phyloP scores from a whole-genome alignment of 352 stramenopile genomes.

The Phytophthora capsici region DNA sequence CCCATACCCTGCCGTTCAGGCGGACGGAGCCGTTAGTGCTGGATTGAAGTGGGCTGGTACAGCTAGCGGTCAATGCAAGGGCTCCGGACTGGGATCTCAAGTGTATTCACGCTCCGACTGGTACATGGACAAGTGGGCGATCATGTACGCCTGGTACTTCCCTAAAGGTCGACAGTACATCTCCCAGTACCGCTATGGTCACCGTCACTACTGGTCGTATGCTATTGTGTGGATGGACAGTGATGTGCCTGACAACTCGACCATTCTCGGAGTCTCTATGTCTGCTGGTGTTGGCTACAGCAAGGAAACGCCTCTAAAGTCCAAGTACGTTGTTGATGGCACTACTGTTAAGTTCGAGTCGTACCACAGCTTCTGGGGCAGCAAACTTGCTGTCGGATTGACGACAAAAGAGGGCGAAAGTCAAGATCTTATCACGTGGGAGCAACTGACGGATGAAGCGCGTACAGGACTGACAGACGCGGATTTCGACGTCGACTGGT shows the following conservation, averaged over 20 bases:
- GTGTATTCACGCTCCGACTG: constrained; percentile 28
- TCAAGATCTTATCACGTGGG: constrained; percentile 24
- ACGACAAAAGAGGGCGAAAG: background rate
- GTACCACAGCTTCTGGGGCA: background rate
- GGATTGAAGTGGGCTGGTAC: constrained; percentile 14
- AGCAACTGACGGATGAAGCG: constrained; percentile 15
- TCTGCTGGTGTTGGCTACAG: background rate
- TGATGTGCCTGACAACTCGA: too few relatives aligned
- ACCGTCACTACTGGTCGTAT: constrained; percentile 15
- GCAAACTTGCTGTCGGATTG: background rate
- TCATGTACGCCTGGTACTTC: too few relatives aligned
- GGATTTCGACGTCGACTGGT: background rate
- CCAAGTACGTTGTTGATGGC: constrained; percentile 15
- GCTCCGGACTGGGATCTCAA: constrained; percentile 21
- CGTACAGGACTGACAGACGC: background rate
- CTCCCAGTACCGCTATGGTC: background rate
- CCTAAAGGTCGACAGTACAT: constrained; percentile 6
- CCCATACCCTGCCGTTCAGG: too few relatives aligned
- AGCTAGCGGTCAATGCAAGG: constrained; percentile 27
- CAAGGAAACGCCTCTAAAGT: constrained; percentile 12
- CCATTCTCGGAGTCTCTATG: too few relatives aligned
- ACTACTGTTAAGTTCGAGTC: constrained; percentile 16
- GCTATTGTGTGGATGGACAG: too few relatives aligned
- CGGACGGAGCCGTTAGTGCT: constrained; percentile 2
- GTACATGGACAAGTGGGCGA: constrained; percentile 34